Conservation (phyloP, 306 rosid genomes). For the Coriaria nepalensis region DNA sequence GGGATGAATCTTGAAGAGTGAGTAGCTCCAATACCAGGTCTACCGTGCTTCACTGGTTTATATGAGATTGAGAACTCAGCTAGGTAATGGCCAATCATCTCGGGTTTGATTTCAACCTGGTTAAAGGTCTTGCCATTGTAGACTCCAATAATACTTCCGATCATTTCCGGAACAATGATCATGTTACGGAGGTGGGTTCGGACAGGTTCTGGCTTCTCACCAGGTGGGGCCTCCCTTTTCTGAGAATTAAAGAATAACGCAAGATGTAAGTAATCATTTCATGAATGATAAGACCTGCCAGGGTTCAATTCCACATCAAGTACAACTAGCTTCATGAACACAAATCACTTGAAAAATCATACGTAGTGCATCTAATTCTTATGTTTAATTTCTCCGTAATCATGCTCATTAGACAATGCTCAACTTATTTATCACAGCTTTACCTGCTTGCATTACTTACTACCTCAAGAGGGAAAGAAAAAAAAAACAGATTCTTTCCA, state of each 20-base stretch:
- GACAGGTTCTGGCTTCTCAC: conserved; percentile 88
- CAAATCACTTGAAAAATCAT: no score
- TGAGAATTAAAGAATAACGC: not conserved
- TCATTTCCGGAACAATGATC: conserved; percentile 82
- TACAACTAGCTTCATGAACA: no score
- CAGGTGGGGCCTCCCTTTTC: conserved; percentile 84
- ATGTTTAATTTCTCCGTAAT: no score
- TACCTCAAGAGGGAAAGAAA: no score
- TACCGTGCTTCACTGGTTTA: conserved; percentile 94
- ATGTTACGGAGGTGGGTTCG: conserved; percentile 79
- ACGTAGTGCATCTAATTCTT: no score
- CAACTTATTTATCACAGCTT: no score
- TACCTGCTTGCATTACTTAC: no score
- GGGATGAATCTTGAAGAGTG: conserved; percentile 96
- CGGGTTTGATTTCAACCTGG: conserved; percentile 81
- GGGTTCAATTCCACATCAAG: no score
- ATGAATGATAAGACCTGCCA: no score
- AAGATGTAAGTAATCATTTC: not conserved
- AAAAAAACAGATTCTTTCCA: no score
- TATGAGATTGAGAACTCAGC: conserved; percentile 84
- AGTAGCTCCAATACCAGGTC: conserved; percentile 98
- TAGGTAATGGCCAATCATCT: conserved; percentile 76
- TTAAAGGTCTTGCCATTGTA: conserved; percentile 80
- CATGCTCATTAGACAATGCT: no score
- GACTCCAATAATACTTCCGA: conserved; percentile 69